Evolutionary conservation across 1,284 basidiomycete genomes (phyloP).

Genomic region (Ceratobasidium sp.): DNA sequence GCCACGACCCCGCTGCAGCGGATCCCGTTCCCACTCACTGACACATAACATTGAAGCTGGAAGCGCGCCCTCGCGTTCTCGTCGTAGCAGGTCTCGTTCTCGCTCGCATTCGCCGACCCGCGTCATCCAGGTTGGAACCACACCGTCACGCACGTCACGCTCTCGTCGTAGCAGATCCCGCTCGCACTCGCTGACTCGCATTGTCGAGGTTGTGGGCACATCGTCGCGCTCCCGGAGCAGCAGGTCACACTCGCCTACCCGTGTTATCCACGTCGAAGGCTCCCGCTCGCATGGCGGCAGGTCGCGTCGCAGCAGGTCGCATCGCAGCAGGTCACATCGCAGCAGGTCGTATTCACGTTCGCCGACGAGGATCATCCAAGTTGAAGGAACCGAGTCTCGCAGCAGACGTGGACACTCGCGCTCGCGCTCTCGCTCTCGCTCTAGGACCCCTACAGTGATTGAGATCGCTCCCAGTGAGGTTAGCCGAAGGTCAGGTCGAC

Average conservation of each 20-base stretch:
- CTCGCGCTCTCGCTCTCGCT: neutral
- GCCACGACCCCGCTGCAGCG: neutral
- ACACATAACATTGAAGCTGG: neutral
- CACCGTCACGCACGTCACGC: neutral
- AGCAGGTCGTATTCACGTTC: conserved; percentile 5
- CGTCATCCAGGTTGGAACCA: conserved; percentile 11
- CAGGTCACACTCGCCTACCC: conserved; percentile 3
- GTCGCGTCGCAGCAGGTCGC: neutral
- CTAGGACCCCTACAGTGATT: conserved; percentile 9
- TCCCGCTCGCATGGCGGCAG: neutral
- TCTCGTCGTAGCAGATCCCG: neutral
- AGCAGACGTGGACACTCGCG: conserved; percentile 3
- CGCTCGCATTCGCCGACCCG: conserved; percentile 32
- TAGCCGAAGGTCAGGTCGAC: neutral
- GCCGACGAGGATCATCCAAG: conserved; percentile 18
- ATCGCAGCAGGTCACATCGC: neutral
- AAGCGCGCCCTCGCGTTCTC: neutral
- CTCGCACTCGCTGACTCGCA: neutral
- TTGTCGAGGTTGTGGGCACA: neutral
- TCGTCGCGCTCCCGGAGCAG: neutral
- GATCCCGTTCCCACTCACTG: conserved; percentile 14
- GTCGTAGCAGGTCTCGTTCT: neutral
- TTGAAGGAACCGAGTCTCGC: neutral
- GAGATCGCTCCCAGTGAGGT: neutral
- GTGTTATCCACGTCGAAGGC: conserved; percentile 20